These are phyloP conservation scores for Puya raimondii DNA, from an alignment of 176 grass and related monocot species.

Conservation along the genomic window DNA sequence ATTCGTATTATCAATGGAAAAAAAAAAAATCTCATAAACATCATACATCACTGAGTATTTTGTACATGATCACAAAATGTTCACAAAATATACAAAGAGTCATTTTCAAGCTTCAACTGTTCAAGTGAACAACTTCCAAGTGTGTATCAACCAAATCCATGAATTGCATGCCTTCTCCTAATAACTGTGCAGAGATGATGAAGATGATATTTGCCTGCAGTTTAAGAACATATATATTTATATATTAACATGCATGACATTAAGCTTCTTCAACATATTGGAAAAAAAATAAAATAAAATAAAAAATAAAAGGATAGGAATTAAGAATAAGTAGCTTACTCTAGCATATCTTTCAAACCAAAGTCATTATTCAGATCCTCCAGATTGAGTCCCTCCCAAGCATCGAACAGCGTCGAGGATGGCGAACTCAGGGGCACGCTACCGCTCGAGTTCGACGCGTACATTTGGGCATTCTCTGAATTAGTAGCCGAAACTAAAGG, in stretches of 20 bases:
- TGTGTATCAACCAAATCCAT: too few relatives aligned
- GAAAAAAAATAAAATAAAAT: too few relatives aligned
- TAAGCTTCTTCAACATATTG: not conserved
- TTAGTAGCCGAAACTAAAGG: constrained; percentile 14
- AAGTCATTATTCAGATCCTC: constrained; percentile 41
- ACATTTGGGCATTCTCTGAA: constrained; percentile 16
- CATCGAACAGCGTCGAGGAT: constrained; percentile 47
- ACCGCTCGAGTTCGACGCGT: not conserved
- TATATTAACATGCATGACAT: not conserved
- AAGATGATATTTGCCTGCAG: too few relatives aligned
- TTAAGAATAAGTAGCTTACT: constrained; percentile 29
- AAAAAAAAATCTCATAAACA: too few relatives aligned
- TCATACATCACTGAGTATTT: too few relatives aligned
- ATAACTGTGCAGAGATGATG: too few relatives aligned
- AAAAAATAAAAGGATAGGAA: not conserved
- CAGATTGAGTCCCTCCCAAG: constrained; percentile 46
- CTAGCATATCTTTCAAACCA: constrained; percentile 60
- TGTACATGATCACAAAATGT: too few relatives aligned
- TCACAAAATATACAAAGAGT: too few relatives aligned
- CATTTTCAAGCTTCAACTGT: too few relatives aligned
- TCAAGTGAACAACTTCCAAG: too few relatives aligned
- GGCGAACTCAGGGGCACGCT: constrained; percentile 10
- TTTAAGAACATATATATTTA: not conserved
- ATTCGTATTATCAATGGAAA: not conserved
- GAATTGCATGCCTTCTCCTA: too few relatives aligned